These are phyloP conservation scores for Colletotrichum sp. DNA, from an alignment of 2,329 filamentous ascomycete genomes.

Conservation along the genomic window DNA sequence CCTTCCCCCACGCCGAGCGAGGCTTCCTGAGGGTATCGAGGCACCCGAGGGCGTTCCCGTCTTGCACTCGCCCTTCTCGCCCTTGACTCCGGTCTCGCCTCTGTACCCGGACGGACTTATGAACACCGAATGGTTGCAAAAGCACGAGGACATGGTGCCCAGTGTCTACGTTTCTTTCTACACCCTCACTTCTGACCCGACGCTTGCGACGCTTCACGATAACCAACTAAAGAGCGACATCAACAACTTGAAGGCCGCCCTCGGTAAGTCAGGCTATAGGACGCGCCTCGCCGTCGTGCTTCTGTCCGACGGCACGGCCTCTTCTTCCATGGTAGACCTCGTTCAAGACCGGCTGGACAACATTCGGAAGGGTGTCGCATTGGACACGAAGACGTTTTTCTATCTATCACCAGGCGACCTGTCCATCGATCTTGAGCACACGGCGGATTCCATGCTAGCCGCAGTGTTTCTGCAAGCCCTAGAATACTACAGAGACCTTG, in stretches of 20 bases:
- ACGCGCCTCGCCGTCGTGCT: conserved; percentile 79
- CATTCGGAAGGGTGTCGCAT: conserved; percentile 78
- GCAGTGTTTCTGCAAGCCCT: conserved; percentile 76
- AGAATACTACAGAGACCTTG: conserved; percentile 93
- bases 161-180: conserved; percentile 85
- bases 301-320: conserved; percentile 67
- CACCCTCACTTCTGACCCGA: conserved; percentile 72
- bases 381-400: conserved; percentile 87
- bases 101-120: conserved; percentile 92
- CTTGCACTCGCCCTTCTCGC: conserved; percentile 92
- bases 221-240: conserved; percentile 90
- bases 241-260: conserved; percentile 72
- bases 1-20: conserved; percentile 63
- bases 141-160: conserved; percentile 86
- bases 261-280: conserved; percentile 76
- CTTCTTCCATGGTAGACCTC: conserved; percentile 60
- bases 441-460: conserved; percentile 74
- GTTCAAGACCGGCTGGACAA: conserved; percentile 74
- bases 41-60: conserved; percentile 52
- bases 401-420: conserved; percentile 80
- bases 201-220: conserved; percentile 79
- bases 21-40: conserved; percentile 56
- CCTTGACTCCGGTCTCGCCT: conserved; percentile 80
- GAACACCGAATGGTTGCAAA: conserved; percentile 81
- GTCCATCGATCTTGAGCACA: conserved; percentile 72